Conservation (phyloP, 306 rosid genomes). For the Fragaria iinumae region DNA sequence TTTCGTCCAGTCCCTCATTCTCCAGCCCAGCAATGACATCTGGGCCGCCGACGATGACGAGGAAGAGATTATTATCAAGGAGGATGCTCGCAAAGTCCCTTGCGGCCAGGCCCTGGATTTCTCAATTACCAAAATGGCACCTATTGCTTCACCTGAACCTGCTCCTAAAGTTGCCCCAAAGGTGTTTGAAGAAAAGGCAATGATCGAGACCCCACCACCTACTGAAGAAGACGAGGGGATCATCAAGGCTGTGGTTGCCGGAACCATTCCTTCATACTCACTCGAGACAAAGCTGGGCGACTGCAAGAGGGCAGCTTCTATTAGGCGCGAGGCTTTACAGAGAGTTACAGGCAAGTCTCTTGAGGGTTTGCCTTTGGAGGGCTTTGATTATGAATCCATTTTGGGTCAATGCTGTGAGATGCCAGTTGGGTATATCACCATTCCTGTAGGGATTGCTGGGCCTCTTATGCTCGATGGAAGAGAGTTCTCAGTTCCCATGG, state of each 20-base stretch:
- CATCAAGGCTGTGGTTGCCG: constrained; percentile 51
- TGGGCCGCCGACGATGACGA: constrained; percentile 55
- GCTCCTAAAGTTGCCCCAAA: neutral
- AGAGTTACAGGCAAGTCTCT: constrained; percentile 50
- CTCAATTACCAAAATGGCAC: constrained; percentile 27
- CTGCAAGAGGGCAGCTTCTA: constrained; percentile 60
- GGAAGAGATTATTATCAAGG: constrained; percentile 38
- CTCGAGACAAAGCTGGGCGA: constrained; percentile 71
- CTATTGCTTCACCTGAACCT: constrained; percentile 7
- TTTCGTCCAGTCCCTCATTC: constrained; percentile 52
- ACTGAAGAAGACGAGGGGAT: constrained; percentile 59
- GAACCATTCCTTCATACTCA: constrained; percentile 61
- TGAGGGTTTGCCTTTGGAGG: constrained; percentile 59
- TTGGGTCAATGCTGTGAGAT: constrained; percentile 94
- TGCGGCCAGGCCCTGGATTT: constrained; percentile 45
- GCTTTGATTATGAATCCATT: constrained; percentile 73
- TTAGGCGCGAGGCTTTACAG: constrained; percentile 66
- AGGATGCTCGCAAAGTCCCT: constrained; percentile 44
- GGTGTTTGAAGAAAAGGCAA: constrained; percentile 24
- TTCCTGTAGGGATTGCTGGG: constrained; percentile 92
- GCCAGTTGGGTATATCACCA: constrained; percentile 81
- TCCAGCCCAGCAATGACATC: constrained; percentile 54
- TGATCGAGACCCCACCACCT: constrained; percentile 8
- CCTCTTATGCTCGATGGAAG: constrained; percentile 68
- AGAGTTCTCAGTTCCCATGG: constrained; percentile 84